Evolutionary conservation across 1,139 yeast genomes (phyloP).

Genomic region (Pichia sp.): DNA sequence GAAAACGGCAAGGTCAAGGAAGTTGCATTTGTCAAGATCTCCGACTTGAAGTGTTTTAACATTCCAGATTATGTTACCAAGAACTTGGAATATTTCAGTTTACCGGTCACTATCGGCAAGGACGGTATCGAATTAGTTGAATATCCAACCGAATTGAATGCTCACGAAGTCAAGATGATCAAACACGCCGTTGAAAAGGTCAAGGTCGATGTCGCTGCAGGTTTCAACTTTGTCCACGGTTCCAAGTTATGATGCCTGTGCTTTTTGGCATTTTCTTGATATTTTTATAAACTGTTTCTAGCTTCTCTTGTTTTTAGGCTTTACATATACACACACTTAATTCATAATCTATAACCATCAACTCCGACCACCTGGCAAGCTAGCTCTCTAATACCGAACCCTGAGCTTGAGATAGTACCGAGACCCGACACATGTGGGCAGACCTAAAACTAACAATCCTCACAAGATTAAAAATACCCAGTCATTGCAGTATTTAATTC

Average conservation of each 20-base stretch:
- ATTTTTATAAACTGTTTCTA: background rate
- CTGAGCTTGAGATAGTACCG: too few species aligned
- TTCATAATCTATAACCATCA: too few species aligned
- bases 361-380: too few species aligned
- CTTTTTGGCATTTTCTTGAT: too few species aligned
- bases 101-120: conserved; percentile 52
- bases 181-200: conserved; percentile 54
- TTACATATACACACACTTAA: too few species aligned
- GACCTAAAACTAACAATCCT: too few species aligned
- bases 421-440: too few species aligned
- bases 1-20: conserved; percentile 38
- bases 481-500: too few species aligned
- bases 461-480: too few species aligned
- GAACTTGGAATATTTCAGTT: conserved; percentile 52
- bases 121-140: conserved; percentile 50
- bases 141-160: conserved; percentile 43
- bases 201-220: conserved; percentile 57
- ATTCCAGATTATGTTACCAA: conserved; percentile 38
- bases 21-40: conserved; percentile 60
- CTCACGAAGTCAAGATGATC: conserved; percentile 46
- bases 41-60: conserved; percentile 39
- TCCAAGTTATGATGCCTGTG: conserved; percentile 40
- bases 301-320: too few species aligned
- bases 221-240: conserved; percentile 54
- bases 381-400: too few species aligned